Conservation (phyloP, 306 rosid species). For the Castanopsis chinensis region DNA sequence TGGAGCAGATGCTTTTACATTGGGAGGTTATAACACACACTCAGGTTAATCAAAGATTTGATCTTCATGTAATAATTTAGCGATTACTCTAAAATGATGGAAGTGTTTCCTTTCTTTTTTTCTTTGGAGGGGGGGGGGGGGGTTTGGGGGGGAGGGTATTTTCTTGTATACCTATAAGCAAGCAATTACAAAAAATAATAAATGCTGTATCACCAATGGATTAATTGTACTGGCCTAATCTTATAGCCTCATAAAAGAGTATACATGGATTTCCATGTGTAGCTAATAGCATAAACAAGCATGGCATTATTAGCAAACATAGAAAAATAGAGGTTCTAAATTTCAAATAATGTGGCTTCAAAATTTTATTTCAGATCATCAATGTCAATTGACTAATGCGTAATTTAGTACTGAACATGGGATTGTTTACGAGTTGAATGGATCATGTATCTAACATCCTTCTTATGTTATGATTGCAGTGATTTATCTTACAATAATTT, state of each 20-base stretch:
- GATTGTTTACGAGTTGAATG: background rate
- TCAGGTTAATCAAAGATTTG: background rate
- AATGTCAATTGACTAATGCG: background rate
- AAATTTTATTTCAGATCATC: background rate
- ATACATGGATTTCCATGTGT: background rate
- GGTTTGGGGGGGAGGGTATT: background rate
- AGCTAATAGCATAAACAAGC: background rate
- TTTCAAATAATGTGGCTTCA: background rate
- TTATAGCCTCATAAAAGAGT: background rate
- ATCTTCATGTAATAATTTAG: background rate
- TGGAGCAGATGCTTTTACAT: background rate
- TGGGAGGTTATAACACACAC: background rate
- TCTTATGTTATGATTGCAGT: conserved; percentile 45
- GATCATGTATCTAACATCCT: background rate
- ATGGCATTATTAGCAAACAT: background rate
- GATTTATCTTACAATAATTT: conserved; percentile 81
- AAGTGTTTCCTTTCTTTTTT: background rate
- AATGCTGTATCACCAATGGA: background rate
- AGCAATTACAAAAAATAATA: background rate
- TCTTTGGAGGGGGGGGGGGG: background rate
- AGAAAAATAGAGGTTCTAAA: background rate
- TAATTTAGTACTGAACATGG: background rate
- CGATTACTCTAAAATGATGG: background rate
- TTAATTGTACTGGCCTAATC: background rate
- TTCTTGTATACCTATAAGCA: background rate